Conservation (phyloP, 2,329 filamentous ascomycete genomes). For the Magnaporthiopsis rhizophila region DNA sequence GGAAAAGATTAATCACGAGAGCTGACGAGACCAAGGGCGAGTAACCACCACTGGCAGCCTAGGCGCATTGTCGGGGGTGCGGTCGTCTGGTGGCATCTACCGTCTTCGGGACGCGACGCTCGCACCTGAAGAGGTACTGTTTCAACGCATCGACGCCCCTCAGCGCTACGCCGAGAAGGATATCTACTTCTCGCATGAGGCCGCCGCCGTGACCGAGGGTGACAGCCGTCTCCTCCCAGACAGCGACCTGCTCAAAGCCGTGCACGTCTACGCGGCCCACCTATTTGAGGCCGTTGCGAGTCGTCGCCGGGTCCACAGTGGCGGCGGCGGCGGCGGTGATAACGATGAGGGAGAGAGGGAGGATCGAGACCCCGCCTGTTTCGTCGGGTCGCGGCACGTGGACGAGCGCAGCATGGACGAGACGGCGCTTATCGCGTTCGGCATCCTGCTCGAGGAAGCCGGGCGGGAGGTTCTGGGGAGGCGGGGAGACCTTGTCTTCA, state of each 20-base stretch:
- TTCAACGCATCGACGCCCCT: slow-evolving; percentile 56
- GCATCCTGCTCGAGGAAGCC: slow-evolving; percentile 67
- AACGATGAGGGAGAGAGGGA: slow-evolving; percentile 5
- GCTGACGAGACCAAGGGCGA: slow-evolving; percentile 20
- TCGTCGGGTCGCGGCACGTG: slow-evolving; percentile 22
- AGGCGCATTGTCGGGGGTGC: slow-evolving; percentile 9
- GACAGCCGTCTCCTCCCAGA: slow-evolving; percentile 49
- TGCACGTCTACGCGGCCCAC: slow-evolving; percentile 60
- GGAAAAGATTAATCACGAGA: neutral
- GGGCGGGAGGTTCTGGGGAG: slow-evolving; percentile 52
- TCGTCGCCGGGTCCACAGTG: neutral
- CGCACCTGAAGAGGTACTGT: slow-evolving; percentile 64
- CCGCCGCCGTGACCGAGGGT: slow-evolving; percentile 28
- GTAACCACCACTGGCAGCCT: slow-evolving; percentile 24
- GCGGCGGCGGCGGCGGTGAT: neutral
- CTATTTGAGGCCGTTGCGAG: slow-evolving; percentile 43
- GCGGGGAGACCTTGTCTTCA: slow-evolving; percentile 63
- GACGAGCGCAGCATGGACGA: slow-evolving; percentile 64
- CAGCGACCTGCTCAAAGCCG: slow-evolving; percentile 59
- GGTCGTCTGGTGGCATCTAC: slow-evolving; percentile 15
- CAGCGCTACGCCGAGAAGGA: slow-evolving; percentile 62
- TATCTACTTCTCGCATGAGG: slow-evolving; percentile 58
- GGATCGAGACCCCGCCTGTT: slow-evolving; percentile 3
- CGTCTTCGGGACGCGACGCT: slow-evolving; percentile 30
- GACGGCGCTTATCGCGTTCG: slow-evolving; percentile 67